phyloP scores from a whole-genome alignment of 257 asterid genomes.

The Solanum boliviense region DNA sequence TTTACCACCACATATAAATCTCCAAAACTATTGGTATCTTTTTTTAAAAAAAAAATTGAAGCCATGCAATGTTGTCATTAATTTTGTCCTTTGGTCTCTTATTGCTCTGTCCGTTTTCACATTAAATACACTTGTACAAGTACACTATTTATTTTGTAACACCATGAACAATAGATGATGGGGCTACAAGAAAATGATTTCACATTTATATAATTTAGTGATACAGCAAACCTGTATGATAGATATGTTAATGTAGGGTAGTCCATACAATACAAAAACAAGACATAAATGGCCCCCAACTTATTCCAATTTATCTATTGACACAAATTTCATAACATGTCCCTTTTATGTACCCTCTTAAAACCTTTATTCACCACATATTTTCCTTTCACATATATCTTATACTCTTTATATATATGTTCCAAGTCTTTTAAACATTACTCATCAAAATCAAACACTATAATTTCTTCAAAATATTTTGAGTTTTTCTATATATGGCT shows the following conservation, averaged over 20 bases:
- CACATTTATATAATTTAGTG: neutral
- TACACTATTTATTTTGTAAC: neutral
- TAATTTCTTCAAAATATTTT: neutral
- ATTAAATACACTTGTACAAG: neutral
- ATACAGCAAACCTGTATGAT: neutral
- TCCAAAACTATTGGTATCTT: neutral
- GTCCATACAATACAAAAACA: neutral
- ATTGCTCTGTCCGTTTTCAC: neutral
- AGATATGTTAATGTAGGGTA: neutral
- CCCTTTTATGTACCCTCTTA: constrained; percentile 22
- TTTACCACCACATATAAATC: neutral
- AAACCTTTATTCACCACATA: constrained; percentile 29
- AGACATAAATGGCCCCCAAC: constrained; percentile 28
- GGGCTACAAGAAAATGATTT: neutral
- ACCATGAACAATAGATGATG: neutral
- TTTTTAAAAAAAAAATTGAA: accelerated
- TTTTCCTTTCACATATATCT: constrained; percentile 19
- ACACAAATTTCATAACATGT: constrained; percentile 34
- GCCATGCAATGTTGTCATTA: neutral
- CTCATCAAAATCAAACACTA: neutral
- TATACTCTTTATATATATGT: neutral
- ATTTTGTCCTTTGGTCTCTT: constrained; percentile 20
- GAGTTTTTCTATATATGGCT: constrained; percentile 21
- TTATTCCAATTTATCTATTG: constrained; percentile 11
- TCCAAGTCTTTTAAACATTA: neutral